These are phyloP conservation scores for Sphaerulina vaccinii DNA, from an alignment of 2,329 filamentous ascomycete species.

Conservation along the genomic window DNA sequence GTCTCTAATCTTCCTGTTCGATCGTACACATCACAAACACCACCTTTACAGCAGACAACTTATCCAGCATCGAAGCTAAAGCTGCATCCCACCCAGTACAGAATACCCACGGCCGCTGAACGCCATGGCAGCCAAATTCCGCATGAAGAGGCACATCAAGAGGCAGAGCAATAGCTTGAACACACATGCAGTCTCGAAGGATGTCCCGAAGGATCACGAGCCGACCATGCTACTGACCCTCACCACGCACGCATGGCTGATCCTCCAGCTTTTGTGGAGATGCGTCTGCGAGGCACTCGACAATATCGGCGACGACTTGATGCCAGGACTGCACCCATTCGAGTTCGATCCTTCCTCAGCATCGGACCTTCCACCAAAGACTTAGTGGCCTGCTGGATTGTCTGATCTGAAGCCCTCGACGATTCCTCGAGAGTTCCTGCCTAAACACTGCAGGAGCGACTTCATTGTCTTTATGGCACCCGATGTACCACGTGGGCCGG, in stretches of 20 bases:
- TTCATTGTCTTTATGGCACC: background rate
- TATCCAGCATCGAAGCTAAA: too few species aligned
- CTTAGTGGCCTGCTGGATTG: background rate
- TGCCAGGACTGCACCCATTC: background rate
- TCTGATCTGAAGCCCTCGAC: background rate
- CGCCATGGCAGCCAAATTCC: background rate
- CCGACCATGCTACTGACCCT: background rate
- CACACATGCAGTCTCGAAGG: too few species aligned
- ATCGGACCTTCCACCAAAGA: background rate
- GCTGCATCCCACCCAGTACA: background rate
- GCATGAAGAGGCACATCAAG: background rate
- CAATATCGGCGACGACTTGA: background rate
- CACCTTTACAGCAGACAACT: too few species aligned
- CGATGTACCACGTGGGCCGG: background rate
- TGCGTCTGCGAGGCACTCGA: background rate
- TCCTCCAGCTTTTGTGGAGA: background rate
- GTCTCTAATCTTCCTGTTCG: too few species aligned
- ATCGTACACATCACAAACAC: too few species aligned
- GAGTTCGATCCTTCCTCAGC: background rate
- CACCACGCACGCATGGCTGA: background rate
- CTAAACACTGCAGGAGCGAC: background rate
- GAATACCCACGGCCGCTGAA: background rate
- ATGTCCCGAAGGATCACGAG: background rate
- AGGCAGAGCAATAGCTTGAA: background rate
- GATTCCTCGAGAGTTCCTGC: background rate